Evolutionary conservation across 805 yeast genomes (phyloP), one percentile per base, ranked within the genome.

Genomic region (Kuraishia capsulata): DNA sequence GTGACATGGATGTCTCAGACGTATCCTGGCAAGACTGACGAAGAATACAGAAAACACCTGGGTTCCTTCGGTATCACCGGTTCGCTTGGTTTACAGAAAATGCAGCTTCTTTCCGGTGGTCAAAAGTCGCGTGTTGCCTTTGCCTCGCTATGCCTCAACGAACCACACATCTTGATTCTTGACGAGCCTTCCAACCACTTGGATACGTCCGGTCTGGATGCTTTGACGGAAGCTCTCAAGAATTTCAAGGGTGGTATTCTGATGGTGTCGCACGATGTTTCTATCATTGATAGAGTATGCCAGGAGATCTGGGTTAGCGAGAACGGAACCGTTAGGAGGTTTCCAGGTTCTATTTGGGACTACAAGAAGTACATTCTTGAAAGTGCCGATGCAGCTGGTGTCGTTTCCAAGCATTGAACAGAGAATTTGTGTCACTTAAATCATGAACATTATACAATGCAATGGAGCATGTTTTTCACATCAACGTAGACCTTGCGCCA

Each of bases 171-270:
- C 33, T 69, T 92, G 52, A 78, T 92, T 52, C 67, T 92, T 48
- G 98, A 92, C 70, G 98, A 92, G 72, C 98, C 98, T 62, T 85
- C 96, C 5, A 92, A 92, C 65, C 98, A 92, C 64, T 77, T 92
- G 73, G 98, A 92, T 81, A 90, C 96, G 6, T 81, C 95, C 26
- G 98, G 97, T 74, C 69, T 92, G 53, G 98, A 92, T 59, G 98
- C 98, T 1, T 71, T 92, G 43, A 80, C 92, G 6, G 94, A 83
- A 32, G 97, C 97, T 1, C 69, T 92, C 56, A 78, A 73, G 44
- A 78, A 75, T 44, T 92, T 89, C 71, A 75, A 86, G 53, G 98
- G 98, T 56, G 98, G 98, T 60, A 83, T 92, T 20, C 70, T 92
- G 50, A 88, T 92, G 96, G 98, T 92, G 42, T 84, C 96, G 37